Conservation (phyloP, 768 basidiomycete species). For the Boletus subparvulus region DNA sequence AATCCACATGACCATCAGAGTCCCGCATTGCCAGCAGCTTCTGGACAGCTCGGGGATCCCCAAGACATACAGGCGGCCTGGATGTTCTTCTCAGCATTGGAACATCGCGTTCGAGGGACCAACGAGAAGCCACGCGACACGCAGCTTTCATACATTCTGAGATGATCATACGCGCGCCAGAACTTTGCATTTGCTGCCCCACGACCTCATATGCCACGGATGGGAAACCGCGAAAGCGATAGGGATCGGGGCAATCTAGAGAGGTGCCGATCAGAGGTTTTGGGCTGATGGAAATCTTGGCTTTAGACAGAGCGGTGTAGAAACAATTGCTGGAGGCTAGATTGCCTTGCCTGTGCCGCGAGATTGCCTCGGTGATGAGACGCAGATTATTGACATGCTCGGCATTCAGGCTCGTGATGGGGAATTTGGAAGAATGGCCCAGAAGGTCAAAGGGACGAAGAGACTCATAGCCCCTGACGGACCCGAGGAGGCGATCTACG, state of each 20-base stretch:
- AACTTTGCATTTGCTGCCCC: slow-evolving; percentile 20
- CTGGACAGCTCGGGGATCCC: slow-evolving; percentile 37
- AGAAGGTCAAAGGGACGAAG: slow-evolving; percentile 23
- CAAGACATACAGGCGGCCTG: slow-evolving; percentile 30
- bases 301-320: slow-evolving; percentile 24
- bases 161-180: slow-evolving; percentile 57
- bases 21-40: slow-evolving; percentile 51
- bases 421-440: neutral
- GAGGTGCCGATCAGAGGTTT: slow-evolving; percentile 35
- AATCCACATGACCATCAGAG: slow-evolving; percentile 43
- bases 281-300: slow-evolving; percentile 28
- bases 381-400: slow-evolving; percentile 31
- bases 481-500: slow-evolving; percentile 55
- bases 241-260: slow-evolving; percentile 27
- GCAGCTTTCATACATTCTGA: slow-evolving; percentile 84
- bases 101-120: slow-evolving; percentile 57
- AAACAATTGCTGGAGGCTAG: slow-evolving; percentile 23
- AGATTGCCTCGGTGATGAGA: slow-evolving; percentile 31
- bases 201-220: slow-evolving; percentile 46
- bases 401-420: slow-evolving; percentile 6
- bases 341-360: slow-evolving; percentile 25
- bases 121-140: slow-evolving; percentile 70
- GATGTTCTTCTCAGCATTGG: slow-evolving; percentile 62
- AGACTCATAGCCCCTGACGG: slow-evolving; percentile 5
- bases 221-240: slow-evolving; percentile 51